Conservation (phyloP, 768 basidiomycete species). For the Pleurotus giganteus region DNA sequence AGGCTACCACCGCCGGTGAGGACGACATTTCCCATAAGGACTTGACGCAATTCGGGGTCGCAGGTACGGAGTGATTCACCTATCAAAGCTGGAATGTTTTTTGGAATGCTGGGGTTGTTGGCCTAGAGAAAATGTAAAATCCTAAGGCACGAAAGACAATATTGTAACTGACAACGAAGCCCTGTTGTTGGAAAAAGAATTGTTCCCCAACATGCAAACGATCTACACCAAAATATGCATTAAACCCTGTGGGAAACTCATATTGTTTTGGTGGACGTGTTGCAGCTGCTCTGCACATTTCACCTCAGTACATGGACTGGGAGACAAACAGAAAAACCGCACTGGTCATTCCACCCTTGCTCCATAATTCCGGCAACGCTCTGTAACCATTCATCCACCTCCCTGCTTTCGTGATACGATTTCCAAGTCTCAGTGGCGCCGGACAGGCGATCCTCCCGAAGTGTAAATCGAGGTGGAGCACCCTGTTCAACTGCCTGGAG, state of each 20-base stretch:
- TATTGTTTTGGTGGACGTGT: constrained; percentile 65
- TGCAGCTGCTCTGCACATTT: constrained; percentile 49
- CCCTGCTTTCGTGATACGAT: constrained; percentile 71
- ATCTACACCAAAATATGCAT: constrained; percentile 76
- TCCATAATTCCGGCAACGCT: constrained; percentile 83
- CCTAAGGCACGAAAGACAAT: neutral
- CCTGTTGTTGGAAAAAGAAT: constrained; percentile 74
- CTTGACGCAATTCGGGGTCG: constrained; percentile 89
- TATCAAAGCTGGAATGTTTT: constrained; percentile 75
- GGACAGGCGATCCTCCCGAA: constrained; percentile 72
- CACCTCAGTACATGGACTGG: no score
- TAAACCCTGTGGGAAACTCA: constrained; percentile 96
- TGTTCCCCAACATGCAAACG: constrained; percentile 86
- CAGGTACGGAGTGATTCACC: constrained; percentile 76
- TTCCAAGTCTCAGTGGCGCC: constrained; percentile 83
- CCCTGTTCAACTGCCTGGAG: constrained; percentile 72
- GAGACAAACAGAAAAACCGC: constrained; percentile 20
- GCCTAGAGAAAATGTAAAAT: constrained; percentile 25
- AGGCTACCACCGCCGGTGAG: constrained; percentile 93
- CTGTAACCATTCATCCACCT: constrained; percentile 95
- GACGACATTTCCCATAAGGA: constrained; percentile 90
- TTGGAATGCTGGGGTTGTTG: constrained; percentile 67
- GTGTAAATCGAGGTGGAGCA: constrained; percentile 58
- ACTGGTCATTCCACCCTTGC: constrained; percentile 90
- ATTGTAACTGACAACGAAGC: constrained; percentile 43